phyloP scores from a whole-genome alignment of 345 rosid genomes.

The Excoecaria agallocha region DNA sequence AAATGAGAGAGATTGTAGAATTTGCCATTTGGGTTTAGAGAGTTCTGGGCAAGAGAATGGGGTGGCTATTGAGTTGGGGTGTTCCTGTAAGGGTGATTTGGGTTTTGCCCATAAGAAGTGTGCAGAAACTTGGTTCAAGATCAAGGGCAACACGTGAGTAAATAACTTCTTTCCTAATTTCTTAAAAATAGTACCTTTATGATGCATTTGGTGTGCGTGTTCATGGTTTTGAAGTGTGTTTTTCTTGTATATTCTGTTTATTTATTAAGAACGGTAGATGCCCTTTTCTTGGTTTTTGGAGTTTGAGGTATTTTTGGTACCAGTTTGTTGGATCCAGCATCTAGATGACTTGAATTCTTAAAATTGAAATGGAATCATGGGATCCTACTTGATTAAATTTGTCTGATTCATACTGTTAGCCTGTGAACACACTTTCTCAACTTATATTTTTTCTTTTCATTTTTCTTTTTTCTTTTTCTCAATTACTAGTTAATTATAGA shows the following conservation, averaged over 20 bases:
- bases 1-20: conserved; percentile 54
- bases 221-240: not conserved
- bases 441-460: not conserved
- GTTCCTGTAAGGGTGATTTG: conserved; percentile 46
- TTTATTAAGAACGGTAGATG: not conserved
- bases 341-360: conserved; percentile 12
- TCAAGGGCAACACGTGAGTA: conserved; percentile 44
- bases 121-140: conserved; percentile 52
- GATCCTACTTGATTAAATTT: conserved; percentile 13
- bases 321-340: conserved; percentile 15
- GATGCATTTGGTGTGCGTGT: not conserved
- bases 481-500: not conserved
- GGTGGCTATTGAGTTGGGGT: conserved; percentile 36
- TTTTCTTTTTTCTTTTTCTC: not conserved
- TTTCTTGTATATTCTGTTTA: not conserved
- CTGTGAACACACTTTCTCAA: conserved; percentile 4
- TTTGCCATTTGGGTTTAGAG: conserved; percentile 61
- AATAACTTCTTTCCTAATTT: not conserved
- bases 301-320: not conserved
- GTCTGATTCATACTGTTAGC: not conserved
- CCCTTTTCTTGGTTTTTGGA: conserved; percentile 5
- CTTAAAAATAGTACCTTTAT: not conserved
- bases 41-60: conserved; percentile 33
- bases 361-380: conserved; percentile 2
- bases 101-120: conserved; percentile 44